Base-by-base conservation (phyloP, 1,284 basidiomycete genomes). In the Anthracocystis setariae region DNA sequence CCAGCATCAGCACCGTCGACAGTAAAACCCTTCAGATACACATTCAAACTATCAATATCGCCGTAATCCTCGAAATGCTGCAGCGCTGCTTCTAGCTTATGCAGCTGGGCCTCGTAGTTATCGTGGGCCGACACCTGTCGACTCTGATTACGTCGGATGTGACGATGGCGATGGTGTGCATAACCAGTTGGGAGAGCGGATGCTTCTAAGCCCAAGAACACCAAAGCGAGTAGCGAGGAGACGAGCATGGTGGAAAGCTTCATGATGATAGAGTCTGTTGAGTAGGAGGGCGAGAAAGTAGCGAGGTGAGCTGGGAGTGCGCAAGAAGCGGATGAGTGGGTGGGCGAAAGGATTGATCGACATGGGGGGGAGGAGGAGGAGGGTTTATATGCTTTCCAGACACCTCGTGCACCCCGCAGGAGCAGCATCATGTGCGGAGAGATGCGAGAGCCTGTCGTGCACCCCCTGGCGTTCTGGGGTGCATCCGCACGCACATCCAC, bases 21-120 rank as follows among this genome's bases (percentile, higher is more conserved):
- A 5, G 10, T n/a, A 27, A 56, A 69, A 1, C 66, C 66, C 4
- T 43, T 44, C 18, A 71, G 50, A 35, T 65, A 71, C 3, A 18
- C 25, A 24, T 65, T 15, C 20, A 71, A 49, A n/a, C 53, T 57
- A 38, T 65, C 21, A 1, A 18, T 23, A 24, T 71, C 68, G 12
- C 68, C 68, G 24, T 57, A 65, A 45, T 61, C 37, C 42, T 54
- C 46, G 25, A 54, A 71, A 25, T 65, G 68, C n/a, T 58, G n/a
- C 10, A 71, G 50, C 4, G 68, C 68, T 3, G 48, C 49, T 20
- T 65, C 57, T n/a, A 71, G 50, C 5, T 24, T 18, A 32, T 58
- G 52, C 25, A 53, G 32, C 37, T 65, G 49, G 0, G 46, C 27
- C 29, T 71, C 68, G 46, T 44, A 52, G 1, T 23, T 32, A 24